Base-by-base conservation (phyloP, 345 rosid species). In the Salix suchowensis region DNA sequence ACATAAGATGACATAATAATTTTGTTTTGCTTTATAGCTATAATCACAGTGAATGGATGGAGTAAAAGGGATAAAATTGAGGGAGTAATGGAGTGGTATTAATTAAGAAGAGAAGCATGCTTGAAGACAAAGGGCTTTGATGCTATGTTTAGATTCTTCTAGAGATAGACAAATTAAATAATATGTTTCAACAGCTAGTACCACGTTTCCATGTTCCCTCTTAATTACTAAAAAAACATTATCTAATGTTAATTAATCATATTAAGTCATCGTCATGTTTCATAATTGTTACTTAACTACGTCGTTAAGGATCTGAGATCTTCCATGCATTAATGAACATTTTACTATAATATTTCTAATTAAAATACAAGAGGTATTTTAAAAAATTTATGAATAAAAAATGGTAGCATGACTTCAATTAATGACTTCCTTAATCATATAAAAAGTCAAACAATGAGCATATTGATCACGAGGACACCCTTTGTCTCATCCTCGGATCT, bases 61-160 rank as follows among this genome's bases (percentile, higher is more conserved):
- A 75, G 50, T 58, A 67, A 75, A 58, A 6, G 40, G 76, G 70
- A 76, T 71, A 72, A 72, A 70, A 52, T 66, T 62, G 76, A 73
- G 37, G 67, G 76, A 34, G 32, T 21, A 71, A 28, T 60, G 7
- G 23, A 19, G 52, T 54, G n/a, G 39, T 65, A n/a, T 36, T 58
- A 72, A 58, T 58, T 40, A 44, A 67, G 34, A 42, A 36, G 36
- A 62, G 46, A 62, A 72, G 74, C 84, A 78, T 18, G 81, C 82
- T 75, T 80, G 26, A 50, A 61, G 82, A 73, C 82, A 76, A 75
- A 76, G 65, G 73, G 7, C n/a, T 46, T 55, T 76, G 81, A 71
- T 74, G 76, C 32, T 67, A 1, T 37, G 28, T 61, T 71, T 71
- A 23, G 74, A 68, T 72, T 37, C 70, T 72, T 34, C 52, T 7